Evolutionary conservation across 2,329 filamentous ascomycete genomes (phyloP), one percentile per base, ranked within the genome.

Genomic region (Ceratocystis alfenasii): DNA sequence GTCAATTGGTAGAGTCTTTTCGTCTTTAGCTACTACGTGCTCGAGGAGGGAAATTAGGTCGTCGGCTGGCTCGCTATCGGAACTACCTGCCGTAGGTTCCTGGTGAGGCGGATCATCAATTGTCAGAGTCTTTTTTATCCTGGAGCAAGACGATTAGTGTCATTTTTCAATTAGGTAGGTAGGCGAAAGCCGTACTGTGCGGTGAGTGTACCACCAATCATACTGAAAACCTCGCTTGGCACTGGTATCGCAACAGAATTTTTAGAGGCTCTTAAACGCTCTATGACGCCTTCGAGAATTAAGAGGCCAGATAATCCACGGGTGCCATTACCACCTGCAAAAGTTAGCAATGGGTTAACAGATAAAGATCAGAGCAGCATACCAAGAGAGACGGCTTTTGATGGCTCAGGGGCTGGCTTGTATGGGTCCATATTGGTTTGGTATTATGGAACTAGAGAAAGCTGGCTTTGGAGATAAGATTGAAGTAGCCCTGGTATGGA

Each of bases 201-300:
- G 1, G 72, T 73, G 63, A 71, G 71, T 33, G 71, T 74, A 22
- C 71, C 72, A 55, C 71, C 72, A 55, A 73, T 72, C 15, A 73
- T 62, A 28, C 73, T 69, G 64, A 73, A 74, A 30, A 69, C 64
- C 25, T 73, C 71, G 59, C 70, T 70, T 33, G 71, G 72, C 48
- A 45, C 68, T 5, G 70, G 71, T 3, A 69, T 28, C 25, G 70
- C 46, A 20, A 64, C 44, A 5, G 70, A 68, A 7, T 7, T 12
- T 68, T 65, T 17, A 65, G 62, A 28, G 46, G 50, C 1, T 67
- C 41, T 60, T 1, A 72, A 61, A n/a, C 68, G 65, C 36, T 69
- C 63, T 70, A 73, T 72, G 20, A 72, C 68, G 8, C 69, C 62
- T 28, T 72, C 65, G 1, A 73, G 66, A 50, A 73, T 71, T 5